phyloP scores from a whole-genome alignment of 202 grass and related monocot species.

The Schoenoplectus triqueter region DNA sequence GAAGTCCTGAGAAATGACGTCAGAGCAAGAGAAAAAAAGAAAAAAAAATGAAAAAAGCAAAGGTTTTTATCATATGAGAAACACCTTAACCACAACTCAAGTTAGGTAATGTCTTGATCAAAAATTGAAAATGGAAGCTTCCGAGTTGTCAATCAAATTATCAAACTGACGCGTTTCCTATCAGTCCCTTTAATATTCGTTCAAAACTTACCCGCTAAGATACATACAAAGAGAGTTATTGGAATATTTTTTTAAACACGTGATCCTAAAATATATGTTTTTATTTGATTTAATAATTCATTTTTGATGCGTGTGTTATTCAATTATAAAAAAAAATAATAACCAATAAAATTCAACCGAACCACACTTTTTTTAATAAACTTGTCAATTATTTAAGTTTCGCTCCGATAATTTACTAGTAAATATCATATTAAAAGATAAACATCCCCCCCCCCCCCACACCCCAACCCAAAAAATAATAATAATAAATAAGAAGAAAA shows the following conservation, averaged over 20 bases:
- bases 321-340: too few relatives aligned
- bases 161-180: constrained; percentile 16
- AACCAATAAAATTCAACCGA: too few relatives aligned
- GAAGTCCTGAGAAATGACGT: neutral
- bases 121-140: constrained; percentile 2
- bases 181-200: neutral
- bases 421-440: too few relatives aligned
- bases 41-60: neutral
- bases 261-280: neutral
- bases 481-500: too few relatives aligned
- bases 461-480: too few relatives aligned
- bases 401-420: too few relatives aligned
- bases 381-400: too few relatives aligned
- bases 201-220: constrained; percentile 26
- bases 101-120: constrained; percentile 16
- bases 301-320: too few relatives aligned
- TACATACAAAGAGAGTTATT: neutral
- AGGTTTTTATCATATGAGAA: neutral
- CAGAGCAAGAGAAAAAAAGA: neutral
- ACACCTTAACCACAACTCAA: constrained; percentile 26
- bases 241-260: neutral
- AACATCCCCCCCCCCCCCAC: too few relatives aligned
- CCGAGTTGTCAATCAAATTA: constrained; percentile 10
- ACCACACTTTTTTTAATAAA: too few relatives aligned
- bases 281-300: neutral